Percentiles rank a stretch among this genome's conserved stretches.
Conservation (phyloP, 805 yeast genomes). For the Candida sakaeoensis region DNA sequence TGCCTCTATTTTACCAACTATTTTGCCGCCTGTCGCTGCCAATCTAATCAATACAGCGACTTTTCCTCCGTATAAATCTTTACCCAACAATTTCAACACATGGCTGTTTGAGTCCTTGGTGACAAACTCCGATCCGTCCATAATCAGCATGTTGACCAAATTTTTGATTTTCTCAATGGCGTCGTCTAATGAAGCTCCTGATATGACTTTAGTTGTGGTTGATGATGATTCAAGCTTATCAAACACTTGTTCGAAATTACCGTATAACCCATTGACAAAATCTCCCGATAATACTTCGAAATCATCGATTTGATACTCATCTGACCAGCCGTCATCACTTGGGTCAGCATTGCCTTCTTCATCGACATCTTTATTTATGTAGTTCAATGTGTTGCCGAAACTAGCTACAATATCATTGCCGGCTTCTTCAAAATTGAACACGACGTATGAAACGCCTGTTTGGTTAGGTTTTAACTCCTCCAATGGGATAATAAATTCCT, state of each 20-base stretch:
- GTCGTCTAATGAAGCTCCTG: constrained; percentile 34
- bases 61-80: constrained; percentile 59
- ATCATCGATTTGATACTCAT: constrained; percentile 88
- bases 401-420: constrained; percentile 28
- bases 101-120: constrained; percentile 60
- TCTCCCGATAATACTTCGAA: constrained; percentile 76
- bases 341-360: constrained; percentile 62
- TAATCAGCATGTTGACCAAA: constrained; percentile 51
- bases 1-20: constrained; percentile 56
- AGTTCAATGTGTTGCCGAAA: constrained; percentile 66
- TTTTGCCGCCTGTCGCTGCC: constrained; percentile 54
- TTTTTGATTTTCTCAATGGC: constrained; percentile 50
- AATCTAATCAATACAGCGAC: constrained; percentile 48
- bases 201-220: constrained; percentile 64
- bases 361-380: constrained; percentile 77
- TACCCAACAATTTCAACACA: constrained; percentile 77
- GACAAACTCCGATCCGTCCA: constrained; percentile 70
- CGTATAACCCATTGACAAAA: constrained; percentile 73
- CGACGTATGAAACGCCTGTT: constrained; percentile 74
- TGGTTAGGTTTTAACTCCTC: constrained; percentile 68
- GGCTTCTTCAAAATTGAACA: constrained; percentile 49
- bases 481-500: constrained; percentile 72
- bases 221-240: constrained; percentile 66
- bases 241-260: constrained; percentile 68
- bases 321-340: constrained; percentile 80